Percentiles rank a stretch among this genome's conserved stretches.
Evolutionary conservation across 345 rosid species (phyloP).

Genomic region (Xanthoceras sorbifolium): DNA sequence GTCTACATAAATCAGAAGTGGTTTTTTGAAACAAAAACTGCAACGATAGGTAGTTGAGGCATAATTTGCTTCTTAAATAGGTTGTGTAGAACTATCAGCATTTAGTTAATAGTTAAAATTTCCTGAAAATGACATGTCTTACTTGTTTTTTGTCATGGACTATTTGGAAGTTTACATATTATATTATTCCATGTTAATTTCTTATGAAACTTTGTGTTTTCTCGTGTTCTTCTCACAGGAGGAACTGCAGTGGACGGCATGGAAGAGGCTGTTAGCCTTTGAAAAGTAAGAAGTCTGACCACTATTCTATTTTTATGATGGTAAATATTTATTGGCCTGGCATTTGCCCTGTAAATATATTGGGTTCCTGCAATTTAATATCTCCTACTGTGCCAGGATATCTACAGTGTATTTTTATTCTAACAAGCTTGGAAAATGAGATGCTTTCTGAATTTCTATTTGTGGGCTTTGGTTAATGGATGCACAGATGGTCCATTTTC

Average conservation of each 20-base stretch:
- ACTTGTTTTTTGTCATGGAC: neutral
- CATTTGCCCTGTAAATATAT: neutral
- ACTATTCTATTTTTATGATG: neutral
- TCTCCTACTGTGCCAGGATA: neutral
- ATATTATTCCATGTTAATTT: neutral
- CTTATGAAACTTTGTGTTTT: slow-evolving; percentile 7
- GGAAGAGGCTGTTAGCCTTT: slow-evolving; percentile 85
- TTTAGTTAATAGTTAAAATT: neutral
- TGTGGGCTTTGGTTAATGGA: neutral
- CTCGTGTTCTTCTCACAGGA: slow-evolving; percentile 49
- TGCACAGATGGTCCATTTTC: neutral
- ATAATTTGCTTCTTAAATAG: neutral
- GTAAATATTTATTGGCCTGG: neutral
- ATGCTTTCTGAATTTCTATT: neutral
- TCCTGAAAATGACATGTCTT: neutral
- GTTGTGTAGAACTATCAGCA: neutral
- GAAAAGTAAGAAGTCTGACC: slow-evolving; percentile 65
- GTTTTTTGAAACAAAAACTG: slow-evolving; percentile 8
- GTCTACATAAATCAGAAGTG: neutral
- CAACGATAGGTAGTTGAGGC: neutral
- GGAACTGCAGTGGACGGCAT: slow-evolving; percentile 89
- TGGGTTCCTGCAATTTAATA: neutral
- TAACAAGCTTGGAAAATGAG: neutral
- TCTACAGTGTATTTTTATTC: neutral
- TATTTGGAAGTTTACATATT: neutral